Evolutionary conservation across 495 filamentous ascomycete species (phyloP).

Genomic region (Aspergillus carlsbadensis): DNA sequence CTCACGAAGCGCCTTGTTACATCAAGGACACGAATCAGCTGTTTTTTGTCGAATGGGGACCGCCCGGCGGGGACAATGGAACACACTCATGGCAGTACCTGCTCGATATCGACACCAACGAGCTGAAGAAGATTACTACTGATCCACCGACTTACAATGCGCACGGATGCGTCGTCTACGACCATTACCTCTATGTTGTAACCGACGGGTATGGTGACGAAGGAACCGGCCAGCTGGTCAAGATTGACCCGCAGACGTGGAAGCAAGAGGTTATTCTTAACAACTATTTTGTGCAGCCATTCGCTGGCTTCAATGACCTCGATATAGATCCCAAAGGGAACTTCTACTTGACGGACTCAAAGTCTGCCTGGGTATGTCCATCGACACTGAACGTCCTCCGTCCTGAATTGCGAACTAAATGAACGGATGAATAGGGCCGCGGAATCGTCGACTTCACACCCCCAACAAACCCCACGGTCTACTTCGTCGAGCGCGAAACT

Average conservation of each 20-base stretch:
- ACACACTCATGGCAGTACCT: slow-evolving; percentile 19
- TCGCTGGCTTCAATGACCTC: slow-evolving; percentile 17
- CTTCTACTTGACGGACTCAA: slow-evolving; percentile 18
- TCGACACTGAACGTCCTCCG: no score
- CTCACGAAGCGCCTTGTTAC: slow-evolving; percentile 16
- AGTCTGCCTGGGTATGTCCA: slow-evolving; percentile 8
- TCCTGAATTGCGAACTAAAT: not conserved
- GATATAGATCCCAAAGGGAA: slow-evolving; percentile 13
- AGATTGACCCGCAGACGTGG: slow-evolving; percentile 7
- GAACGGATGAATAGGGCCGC: slow-evolving; percentile 9
- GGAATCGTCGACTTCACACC: slow-evolving; percentile 15
- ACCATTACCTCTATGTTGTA: slow-evolving; percentile 11
- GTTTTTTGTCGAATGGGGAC: slow-evolving; percentile 19
- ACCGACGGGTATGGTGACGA: slow-evolving; percentile 12
- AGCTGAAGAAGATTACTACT: slow-evolving; percentile 9
- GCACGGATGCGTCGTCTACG: slow-evolving; percentile 17
- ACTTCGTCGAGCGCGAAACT: slow-evolving; percentile 42
- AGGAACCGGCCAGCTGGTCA: not conserved
- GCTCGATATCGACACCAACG: slow-evolving; percentile 13
- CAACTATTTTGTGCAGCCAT: slow-evolving; percentile 17
- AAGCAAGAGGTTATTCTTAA: slow-evolving; percentile 12
- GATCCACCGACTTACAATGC: slow-evolving; percentile 13
- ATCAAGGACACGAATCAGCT: slow-evolving; percentile 15
- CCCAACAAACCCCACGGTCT: slow-evolving; percentile 30
- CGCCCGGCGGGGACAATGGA: slow-evolving; percentile 12